Conservation (phyloP, 2,329 filamentous ascomycete genomes). For the Claviceps paspali region DNA sequence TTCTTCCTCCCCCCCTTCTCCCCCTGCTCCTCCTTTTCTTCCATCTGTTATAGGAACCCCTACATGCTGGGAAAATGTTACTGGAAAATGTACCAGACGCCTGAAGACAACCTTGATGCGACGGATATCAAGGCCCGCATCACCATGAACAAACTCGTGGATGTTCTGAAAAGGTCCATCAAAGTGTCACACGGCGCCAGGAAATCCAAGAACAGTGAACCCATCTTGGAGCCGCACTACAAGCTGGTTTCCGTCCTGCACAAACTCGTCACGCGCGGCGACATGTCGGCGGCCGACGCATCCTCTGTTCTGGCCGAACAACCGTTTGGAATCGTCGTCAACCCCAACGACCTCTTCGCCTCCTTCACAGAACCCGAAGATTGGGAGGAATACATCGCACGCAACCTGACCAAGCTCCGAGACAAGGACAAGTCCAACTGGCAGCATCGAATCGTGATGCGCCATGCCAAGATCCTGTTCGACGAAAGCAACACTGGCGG, state of each 20-base stretch:
- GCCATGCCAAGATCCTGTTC: conserved; percentile 46
- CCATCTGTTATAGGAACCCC: conserved; percentile 26
- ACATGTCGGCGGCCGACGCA: conserved; percentile 31
- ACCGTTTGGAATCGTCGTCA: conserved; percentile 29
- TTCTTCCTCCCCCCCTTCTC: neutral
- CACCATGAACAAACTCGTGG: conserved; percentile 25
- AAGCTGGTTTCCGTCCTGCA: conserved; percentile 72
- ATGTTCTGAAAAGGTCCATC: conserved; percentile 34
- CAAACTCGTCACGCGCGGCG: conserved; percentile 53
- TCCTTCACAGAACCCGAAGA: conserved; percentile 35
- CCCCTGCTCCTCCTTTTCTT: neutral
- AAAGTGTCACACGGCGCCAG: conserved; percentile 34
- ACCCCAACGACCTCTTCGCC: conserved; percentile 19
- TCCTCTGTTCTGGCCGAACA: conserved; percentile 39
- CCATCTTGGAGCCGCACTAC: conserved; percentile 81
- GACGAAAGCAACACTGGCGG: conserved; percentile 21
- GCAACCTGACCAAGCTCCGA: conserved; percentile 33
- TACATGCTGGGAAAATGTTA: conserved; percentile 48
- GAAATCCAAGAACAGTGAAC: conserved; percentile 50
- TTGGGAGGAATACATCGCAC: conserved; percentile 40
- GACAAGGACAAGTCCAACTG: conserved; percentile 84
- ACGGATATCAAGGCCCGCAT: conserved; percentile 23
- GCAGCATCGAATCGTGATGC: conserved; percentile 82
- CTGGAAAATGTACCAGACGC: conserved; percentile 47
- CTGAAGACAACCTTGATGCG: conserved; percentile 25